Base-by-base conservation (phyloP, 345 rosid species). In the Brassica napus region DNA sequence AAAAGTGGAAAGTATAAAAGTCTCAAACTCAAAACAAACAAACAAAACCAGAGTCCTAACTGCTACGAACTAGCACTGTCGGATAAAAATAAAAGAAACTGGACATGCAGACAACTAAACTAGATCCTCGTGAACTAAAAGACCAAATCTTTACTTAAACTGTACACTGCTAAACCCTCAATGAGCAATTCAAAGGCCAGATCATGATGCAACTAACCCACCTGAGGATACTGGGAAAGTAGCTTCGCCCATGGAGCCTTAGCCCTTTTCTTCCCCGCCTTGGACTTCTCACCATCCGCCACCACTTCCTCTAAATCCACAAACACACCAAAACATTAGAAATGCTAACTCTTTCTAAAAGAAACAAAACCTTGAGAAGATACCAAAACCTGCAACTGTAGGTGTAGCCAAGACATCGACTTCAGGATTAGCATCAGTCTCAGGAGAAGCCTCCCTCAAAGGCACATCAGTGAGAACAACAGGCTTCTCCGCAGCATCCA, bases 241-340 rank as follows among this genome's bases (percentile, higher is more conserved):
- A 95, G 91, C 83, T 90, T 90, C 39, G 88, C 99, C 98, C 98
- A 95, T 8, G 94, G 92, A 79, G 79, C 81, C 73, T 86, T 90
- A 77, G 79, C 73, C 0, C 83, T 62, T n/a, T 80, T 80, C 83
- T 80, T 80, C 23, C 31, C 83, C 5, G 75, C 65, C 76, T 80
- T 80, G 0, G 83, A 42, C 69, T 80, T 80, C 42, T 55, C 76
- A 23, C 57, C 60, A 65, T 80, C 76, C 7, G 68, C 23, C 11
- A 65, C 71, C 47, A 15, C 72, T 80, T 74, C 94, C 77, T 82
- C 91, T 86, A 84, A 83, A 79, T 44, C 71, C 77, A 80, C 67
- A 72, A 75, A 74, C 5, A 11, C 77, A 77, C 39, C 69, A 74
- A 79, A 75, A 68, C 18, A 62, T 72, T 10, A 65, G 15, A 57